Evolutionary conservation across 2,329 filamentous ascomycete genomes (phyloP).

Genomic region (Penicillium sp.): DNA sequence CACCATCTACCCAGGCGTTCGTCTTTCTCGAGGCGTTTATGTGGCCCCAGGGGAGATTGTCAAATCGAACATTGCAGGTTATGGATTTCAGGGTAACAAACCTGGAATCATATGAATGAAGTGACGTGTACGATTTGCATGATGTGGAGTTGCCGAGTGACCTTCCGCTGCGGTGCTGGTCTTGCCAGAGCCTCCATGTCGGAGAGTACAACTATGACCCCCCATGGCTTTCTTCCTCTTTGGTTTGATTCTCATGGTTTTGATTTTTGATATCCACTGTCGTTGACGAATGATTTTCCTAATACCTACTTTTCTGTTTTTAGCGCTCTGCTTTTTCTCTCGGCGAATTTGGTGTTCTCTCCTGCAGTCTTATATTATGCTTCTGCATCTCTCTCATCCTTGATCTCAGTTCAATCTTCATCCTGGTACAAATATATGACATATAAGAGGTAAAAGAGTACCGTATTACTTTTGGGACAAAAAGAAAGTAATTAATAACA

Average conservation of each 20-base stretch:
- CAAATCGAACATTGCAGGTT: conserved; percentile 43
- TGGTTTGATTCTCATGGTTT: neutral
- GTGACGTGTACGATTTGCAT: conserved; percentile 3
- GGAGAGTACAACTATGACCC: neutral
- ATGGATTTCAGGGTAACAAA: conserved; percentile 44
- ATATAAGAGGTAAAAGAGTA: too few relatives aligned
- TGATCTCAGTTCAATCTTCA: neutral
- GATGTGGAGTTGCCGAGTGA: neutral
- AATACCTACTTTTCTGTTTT: neutral
- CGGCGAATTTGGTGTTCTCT: conserved; percentile 8
- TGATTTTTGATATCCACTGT: conserved; percentile 11
- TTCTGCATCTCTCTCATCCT: neutral
- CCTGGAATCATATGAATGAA: conserved; percentile 41
- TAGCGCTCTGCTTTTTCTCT: neutral
- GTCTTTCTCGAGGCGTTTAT: conserved; percentile 43
- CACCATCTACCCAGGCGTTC: conserved; percentile 54
- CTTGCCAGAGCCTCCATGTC: neutral
- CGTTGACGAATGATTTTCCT: neutral
- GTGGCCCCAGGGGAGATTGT: conserved; percentile 48
- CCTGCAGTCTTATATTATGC: conserved; percentile 12
- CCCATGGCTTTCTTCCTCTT: neutral
- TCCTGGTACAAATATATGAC: neutral
- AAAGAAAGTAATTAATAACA: neutral
- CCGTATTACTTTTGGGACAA: neutral
- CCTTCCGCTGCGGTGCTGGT: neutral